A percentile compares a stretch with the other conserved stretches of the same genome.
These are phyloP conservation scores for Komagataella populi DNA, from an alignment of 805 yeast species.

Conservation along the genomic window DNA sequence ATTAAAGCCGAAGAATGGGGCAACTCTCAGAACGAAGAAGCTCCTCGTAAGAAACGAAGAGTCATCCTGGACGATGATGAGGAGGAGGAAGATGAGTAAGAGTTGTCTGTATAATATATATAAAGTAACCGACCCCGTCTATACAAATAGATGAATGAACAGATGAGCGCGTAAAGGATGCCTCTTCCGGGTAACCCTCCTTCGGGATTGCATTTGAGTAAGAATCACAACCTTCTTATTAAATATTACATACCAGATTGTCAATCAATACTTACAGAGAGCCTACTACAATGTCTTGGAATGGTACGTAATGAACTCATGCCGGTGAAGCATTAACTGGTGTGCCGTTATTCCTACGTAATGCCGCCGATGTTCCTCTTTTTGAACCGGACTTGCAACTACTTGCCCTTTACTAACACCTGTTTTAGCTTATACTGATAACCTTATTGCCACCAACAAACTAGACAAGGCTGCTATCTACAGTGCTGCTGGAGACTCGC, in stretches of 20 bases:
- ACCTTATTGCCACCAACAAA: constrained; percentile 75
- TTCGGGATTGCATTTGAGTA: not conserved
- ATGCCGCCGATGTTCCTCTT: not conserved
- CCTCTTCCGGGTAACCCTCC: not conserved
- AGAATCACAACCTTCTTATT: not conserved
- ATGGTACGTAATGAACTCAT: constrained; percentile 20
- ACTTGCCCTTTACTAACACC: constrained; percentile 1
- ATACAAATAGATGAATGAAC: not conserved
- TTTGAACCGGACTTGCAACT: not conserved
- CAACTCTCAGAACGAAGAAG: constrained; percentile 10
- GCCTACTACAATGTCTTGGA: constrained; percentile 26
- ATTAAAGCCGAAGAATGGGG: constrained; percentile 1
- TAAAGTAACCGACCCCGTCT: too few species aligned
- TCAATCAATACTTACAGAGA: not conserved
- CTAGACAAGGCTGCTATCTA: constrained; percentile 87
- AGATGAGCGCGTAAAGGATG: not conserved
- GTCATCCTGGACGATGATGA: constrained; percentile 36
- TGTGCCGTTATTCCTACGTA: too few species aligned
- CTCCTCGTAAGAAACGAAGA: constrained; percentile 29
- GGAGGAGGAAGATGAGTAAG: constrained; percentile 29
- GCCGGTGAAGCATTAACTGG: not conserved
- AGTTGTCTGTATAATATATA: not conserved
- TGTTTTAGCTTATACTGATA: constrained; percentile 79
- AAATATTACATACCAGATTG: not conserved
- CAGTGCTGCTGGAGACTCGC: constrained; percentile 88